Evolutionary conservation across 768 basidiomycete genomes (phyloP).

Genomic region (Termitomyces sp.): DNA sequence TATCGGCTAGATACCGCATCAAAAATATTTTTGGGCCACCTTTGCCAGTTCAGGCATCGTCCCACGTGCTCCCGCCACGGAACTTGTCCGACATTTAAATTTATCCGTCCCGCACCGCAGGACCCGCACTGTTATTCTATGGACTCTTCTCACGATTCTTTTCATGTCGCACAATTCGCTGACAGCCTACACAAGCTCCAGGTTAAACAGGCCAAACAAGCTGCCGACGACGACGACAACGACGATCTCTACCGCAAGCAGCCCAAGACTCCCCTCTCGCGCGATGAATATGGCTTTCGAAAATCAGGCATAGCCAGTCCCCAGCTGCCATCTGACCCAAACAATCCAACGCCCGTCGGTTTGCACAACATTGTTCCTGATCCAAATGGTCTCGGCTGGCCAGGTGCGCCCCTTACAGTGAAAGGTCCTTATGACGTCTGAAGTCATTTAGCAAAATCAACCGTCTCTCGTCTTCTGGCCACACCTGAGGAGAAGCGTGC

Average conservation of each 20-base stretch:
- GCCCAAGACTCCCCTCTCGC: conserved; percentile 35
- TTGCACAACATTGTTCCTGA: conserved; percentile 45
- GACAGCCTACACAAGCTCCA: conserved; percentile 49
- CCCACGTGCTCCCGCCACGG: conserved; percentile 19
- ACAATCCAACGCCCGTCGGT: conserved; percentile 35
- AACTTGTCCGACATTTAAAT: conserved; percentile 9
- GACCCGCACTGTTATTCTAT: conserved; percentile 9
- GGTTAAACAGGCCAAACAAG: conserved; percentile 24
- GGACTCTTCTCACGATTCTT: conserved; percentile 13
- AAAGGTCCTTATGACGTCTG: conserved; percentile 1
- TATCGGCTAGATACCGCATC: conserved; percentile 23
- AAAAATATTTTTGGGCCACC: conserved; percentile 17
- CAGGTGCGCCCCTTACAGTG: conserved; percentile 50
- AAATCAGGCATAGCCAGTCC: conserved; percentile 70
- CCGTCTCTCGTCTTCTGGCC: conserved; percentile 79
- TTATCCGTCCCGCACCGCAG: conserved; percentile 14
- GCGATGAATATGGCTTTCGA: conserved; percentile 84
- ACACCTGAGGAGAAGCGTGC: conserved; percentile 69
- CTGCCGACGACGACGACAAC: conserved; percentile 7
- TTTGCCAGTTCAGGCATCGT: conserved; percentile 15
- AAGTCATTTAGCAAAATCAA: conserved; percentile 76
- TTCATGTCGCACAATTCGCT: conserved; percentile 41
- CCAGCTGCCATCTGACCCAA: conserved; percentile 30
- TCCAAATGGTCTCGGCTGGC: conserved; percentile 88
- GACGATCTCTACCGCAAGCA: conserved; percentile 9